phyloP scores from a whole-genome alignment of 371 early-diverging fungal genomes.

The Rhizomucor miehei region DNA sequence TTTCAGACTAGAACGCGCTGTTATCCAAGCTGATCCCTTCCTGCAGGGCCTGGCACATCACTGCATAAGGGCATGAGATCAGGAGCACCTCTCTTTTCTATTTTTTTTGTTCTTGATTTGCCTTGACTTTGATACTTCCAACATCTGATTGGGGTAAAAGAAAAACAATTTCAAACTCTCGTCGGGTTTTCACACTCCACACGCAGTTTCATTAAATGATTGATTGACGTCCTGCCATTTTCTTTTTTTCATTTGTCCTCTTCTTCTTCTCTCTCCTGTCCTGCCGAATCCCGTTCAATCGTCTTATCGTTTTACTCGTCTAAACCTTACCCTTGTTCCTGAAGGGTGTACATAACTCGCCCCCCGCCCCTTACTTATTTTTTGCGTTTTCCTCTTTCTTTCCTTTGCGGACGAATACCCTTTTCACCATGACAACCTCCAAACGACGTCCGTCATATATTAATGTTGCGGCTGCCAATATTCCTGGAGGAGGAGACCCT shows the following conservation, averaged over 20 bases:
- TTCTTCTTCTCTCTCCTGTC: too few species aligned
- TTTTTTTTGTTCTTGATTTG: too few species aligned
- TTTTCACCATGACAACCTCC: slow-evolving; percentile 12
- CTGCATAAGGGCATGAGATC: neutral
- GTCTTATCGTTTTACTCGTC: neutral
- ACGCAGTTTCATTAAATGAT: too few species aligned
- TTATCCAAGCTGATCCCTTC: slow-evolving; percentile 44
- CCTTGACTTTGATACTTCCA: too few species aligned
- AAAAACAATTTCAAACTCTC: too few species aligned
- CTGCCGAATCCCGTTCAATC: neutral
- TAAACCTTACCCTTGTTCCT: neutral
- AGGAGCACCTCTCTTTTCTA: too few species aligned
- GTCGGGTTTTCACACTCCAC: too few species aligned
- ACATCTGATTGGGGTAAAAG: too few species aligned
- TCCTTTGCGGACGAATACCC: neutral
- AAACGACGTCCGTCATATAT: slow-evolving; percentile 35
- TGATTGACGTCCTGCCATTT: too few species aligned
- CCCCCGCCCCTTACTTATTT: slow-evolving; percentile 4
- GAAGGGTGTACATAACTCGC: neutral
- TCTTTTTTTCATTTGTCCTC: too few species aligned
- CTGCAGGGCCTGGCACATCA: slow-evolving; percentile 25
- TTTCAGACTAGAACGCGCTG: slow-evolving; percentile 17
- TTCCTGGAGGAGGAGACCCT: neutral
- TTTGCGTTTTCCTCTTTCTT: slow-evolving; percentile 2
- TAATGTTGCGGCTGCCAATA: slow-evolving; percentile 17